Evolutionary conservation across 2,329 filamentous ascomycete genomes (phyloP).

Genomic region (Cadophora malorum): DNA sequence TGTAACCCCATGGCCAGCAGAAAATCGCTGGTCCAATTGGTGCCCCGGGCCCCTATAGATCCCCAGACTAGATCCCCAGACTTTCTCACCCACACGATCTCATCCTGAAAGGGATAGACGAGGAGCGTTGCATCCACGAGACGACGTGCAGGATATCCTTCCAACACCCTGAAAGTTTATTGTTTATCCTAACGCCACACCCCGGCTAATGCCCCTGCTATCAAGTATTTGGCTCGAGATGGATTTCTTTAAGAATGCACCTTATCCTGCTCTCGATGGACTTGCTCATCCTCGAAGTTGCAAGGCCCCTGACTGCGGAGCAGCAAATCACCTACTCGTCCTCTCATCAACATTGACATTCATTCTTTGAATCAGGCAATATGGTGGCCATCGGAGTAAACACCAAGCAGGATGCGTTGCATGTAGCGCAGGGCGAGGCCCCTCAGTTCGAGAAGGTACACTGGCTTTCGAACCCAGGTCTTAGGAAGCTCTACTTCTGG

Average conservation of each 20-base stretch:
- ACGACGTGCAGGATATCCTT: slow-evolving; percentile 21
- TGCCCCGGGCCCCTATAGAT: background rate
- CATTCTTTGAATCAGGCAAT: slow-evolving; percentile 23
- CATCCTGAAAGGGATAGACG: slow-evolving; percentile 32
- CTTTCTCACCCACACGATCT: slow-evolving; percentile 3
- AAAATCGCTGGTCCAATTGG: slow-evolving; percentile 3
- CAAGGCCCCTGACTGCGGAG: slow-evolving; percentile 19
- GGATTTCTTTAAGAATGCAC: slow-evolving; percentile 4
- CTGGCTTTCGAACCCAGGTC: slow-evolving; percentile 62
- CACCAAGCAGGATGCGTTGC: slow-evolving; percentile 42
- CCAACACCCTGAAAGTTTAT: background rate
- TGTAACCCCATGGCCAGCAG: background rate
- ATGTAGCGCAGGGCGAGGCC: slow-evolving; percentile 52
- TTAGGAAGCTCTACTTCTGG: slow-evolving; percentile 61
- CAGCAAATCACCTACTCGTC: slow-evolving; percentile 12
- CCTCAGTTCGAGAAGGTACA: slow-evolving; percentile 60
- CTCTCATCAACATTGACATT: slow-evolving; percentile 3
- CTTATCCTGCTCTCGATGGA: slow-evolving; percentile 11
- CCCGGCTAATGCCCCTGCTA: slow-evolving; percentile 14
- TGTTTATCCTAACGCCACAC: slow-evolving; percentile 21
- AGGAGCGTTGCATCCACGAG: slow-evolving; percentile 31
- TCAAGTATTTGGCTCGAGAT: slow-evolving; percentile 1
- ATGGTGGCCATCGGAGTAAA: slow-evolving; percentile 29
- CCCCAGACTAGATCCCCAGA: slow-evolving; percentile 6
- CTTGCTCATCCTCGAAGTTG: slow-evolving; percentile 7